Evolutionary conservation across 2,329 filamentous ascomycete species (phyloP), one percentile per base, ranked within the genome.

Genomic region (Xylariales sp.): DNA sequence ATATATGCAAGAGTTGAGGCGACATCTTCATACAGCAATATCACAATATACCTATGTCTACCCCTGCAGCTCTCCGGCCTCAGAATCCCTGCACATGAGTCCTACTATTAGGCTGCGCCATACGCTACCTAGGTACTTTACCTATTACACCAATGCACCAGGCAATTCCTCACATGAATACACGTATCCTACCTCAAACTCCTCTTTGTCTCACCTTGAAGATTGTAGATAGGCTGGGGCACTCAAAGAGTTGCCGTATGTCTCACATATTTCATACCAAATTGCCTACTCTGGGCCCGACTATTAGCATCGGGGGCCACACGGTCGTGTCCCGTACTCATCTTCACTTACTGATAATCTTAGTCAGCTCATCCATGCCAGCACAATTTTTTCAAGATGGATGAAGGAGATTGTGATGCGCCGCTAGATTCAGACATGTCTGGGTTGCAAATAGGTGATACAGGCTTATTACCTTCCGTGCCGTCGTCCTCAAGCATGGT

Each of bases 361-460:
- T 43, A 43, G 54, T 65, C 30, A 69, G 67, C 52, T 71, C 63
- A 71, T 62, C 59, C 63, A 68, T 63, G 49, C 23, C 23, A 39
- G 48, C 43, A 28, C 55, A 36, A 48, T 52, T 49, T 9, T 49
- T 52, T 45, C 16, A 57, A 66, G 16, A 75, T 75, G 71, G 68
- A 74, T 54, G 67, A 53, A 34, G 36, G 57, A 52, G 64, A 69
- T 49, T 43, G 63, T 45, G 67, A 73, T 55, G 52, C 61, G 34
- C 48, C 59, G 41, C 43, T 71, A 8, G 59, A 64, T 23, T 62
- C 68, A 28, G 55, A 69, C 34, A 30, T 67, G 5, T 48, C 69
- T 32, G 41, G 16, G 10, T 16, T 65, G n/a, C 28, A 23, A 14
- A 64, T 58, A 18, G 53, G 67, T n/a, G 58, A 70, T 60, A 34